A percentile compares a stretch with the other conserved stretches of the same genome.
These are phyloP conservation scores for Stipa capillata DNA, from an alignment of 176 grass and related monocot genomes.

Conservation along the genomic window DNA sequence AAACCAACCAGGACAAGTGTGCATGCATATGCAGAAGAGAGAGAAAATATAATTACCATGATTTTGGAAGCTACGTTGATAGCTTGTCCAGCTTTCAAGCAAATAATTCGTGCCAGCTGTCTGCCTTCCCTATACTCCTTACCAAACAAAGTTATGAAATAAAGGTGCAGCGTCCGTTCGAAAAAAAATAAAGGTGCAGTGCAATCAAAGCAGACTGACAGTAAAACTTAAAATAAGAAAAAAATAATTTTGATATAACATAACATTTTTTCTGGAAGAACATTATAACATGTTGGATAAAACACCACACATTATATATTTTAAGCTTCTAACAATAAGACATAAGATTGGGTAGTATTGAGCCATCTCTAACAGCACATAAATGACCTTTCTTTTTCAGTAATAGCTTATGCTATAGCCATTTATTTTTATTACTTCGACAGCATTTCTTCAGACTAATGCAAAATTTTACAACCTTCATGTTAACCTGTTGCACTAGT, in stretches of 20 bases:
- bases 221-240: not conserved
- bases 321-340: not conserved
- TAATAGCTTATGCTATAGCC: not conserved
- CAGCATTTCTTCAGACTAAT: not conserved
- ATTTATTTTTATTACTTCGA: not conserved
- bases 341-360: not conserved
- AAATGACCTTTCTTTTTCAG: not conserved
- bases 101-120: not conserved
- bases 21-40: too few relatives aligned
- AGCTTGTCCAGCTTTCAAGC: not conserved
- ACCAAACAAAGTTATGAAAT: not conserved
- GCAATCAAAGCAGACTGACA: not conserved
- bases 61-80: not conserved
- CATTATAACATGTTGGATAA: too few relatives aligned
- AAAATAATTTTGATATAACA: not conserved
- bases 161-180: not conserved
- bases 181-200: too few relatives aligned
- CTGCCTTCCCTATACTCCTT: not conserved
- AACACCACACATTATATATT: not conserved
- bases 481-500: too few relatives aligned
- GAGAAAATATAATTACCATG: not conserved
- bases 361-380: not conserved
- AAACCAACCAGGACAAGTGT: not conserved
- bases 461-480: not conserved
- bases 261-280: not conserved